Evolutionary conservation across 2,329 filamentous ascomycete species (phyloP), one percentile per base, ranked within the genome.

Genomic region (Mariannaea elegans): DNA sequence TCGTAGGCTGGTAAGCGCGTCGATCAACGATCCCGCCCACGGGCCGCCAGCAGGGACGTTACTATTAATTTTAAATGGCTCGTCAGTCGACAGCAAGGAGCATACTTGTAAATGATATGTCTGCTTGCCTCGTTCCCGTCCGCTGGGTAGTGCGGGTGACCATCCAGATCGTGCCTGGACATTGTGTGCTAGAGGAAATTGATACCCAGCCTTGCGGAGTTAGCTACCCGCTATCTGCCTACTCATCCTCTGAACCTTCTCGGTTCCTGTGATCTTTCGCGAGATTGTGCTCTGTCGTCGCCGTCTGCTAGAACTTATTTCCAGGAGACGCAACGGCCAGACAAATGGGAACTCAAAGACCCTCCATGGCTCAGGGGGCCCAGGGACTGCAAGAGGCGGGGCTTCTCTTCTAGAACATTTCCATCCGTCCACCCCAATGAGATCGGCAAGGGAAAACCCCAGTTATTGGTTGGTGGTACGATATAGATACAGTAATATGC

Each of bases 381-480:
- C 65, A 63, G 59, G 62, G 59, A 66, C 64, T 54, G 63, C 51
- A 50, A 54, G 56, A 54, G 64, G 66, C 66, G 65, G 66, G 66
- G 65, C 50, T 10, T 56, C 56, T 63, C 51, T 70, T 70, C 67
- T 70, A 70, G 67, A 70, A 70, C 23, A 46, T 36, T 70, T 70
- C 67, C 59, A 70, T 67, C 53, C 49, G 52, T 38, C 42, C 45
- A 46, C 54, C 54, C 57, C 63, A 65, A 66, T 68, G 36, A 54
- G 51, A 54, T 19, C 42, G 19, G 24, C 24, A 27, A 29, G 45
- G 32, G 34, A 34, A 56, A 34, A 34, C 39, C 55, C n/a, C n/a
- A n/a, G 52, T 41, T 18, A 52, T 52, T 44, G 39, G 49, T 16
- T 48, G 27, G 44, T n/a, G 32, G 24, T 12, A n/a, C n/a, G n/a